A percentile compares a stretch with the other conserved stretches of the same genome.
Conservation (phyloP, 1,284 basidiomycete species). For the Cryptococcus sp. region DNA sequence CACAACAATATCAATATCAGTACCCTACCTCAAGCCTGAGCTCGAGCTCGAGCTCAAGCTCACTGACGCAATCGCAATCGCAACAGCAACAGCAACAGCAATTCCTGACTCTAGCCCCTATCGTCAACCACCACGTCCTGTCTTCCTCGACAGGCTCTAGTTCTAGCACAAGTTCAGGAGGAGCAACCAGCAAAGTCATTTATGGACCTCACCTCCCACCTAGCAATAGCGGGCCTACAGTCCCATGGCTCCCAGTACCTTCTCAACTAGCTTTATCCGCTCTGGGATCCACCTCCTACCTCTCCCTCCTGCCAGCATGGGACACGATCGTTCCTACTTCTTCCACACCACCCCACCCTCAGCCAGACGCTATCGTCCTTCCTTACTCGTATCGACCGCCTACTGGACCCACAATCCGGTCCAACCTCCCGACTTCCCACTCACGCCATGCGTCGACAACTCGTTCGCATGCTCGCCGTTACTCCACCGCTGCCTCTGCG, state of each 20-base stretch:
- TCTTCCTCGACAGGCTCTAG: constrained; percentile 4
- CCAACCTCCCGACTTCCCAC: not conserved
- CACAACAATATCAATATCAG: constrained; percentile 1
- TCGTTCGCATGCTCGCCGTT: constrained; percentile 5
- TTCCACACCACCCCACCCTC: too few species aligned
- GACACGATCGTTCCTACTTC: constrained; percentile 4
- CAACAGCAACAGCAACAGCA: not conserved
- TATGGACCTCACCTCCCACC: too few species aligned
- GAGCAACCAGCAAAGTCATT: not conserved
- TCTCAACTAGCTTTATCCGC: not conserved
- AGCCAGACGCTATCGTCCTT: constrained; percentile 13
- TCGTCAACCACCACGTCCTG: constrained; percentile 13
- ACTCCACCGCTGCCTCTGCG: constrained; percentile 11
- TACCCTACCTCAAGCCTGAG: too few species aligned
- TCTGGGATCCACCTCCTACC: constrained; percentile 7
- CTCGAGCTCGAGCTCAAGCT: constrained; percentile 26
- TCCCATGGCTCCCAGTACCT: constrained; percentile 1
- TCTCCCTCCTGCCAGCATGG: constrained; percentile 19
- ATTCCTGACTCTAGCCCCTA: constrained; percentile 15
- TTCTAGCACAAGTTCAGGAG: not conserved
- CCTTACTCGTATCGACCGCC: constrained; percentile 3
- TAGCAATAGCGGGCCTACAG: too few species aligned
- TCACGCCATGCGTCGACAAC: not conserved
- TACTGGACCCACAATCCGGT: not conserved
- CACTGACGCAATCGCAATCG: constrained; percentile 21